Evolutionary conservation across 2,329 filamentous ascomycete genomes (phyloP).

Genomic region (Orbilia brochopaga): DNA sequence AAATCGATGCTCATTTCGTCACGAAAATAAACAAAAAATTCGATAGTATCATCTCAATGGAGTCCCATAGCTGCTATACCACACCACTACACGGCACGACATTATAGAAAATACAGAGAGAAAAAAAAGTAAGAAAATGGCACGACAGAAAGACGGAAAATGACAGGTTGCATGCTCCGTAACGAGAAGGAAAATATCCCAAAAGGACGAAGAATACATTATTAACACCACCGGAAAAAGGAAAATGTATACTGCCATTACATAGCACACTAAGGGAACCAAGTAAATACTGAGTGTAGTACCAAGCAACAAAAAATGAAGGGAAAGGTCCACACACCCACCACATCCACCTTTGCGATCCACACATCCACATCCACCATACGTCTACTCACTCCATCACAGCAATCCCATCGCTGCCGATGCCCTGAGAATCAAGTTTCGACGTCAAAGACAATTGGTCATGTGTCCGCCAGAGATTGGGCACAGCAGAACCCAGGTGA

Average conservation of each 20-base stretch:
- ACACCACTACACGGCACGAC: background rate
- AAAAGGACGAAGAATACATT: background rate
- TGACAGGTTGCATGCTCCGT: constrained; percentile 4
- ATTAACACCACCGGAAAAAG: background rate
- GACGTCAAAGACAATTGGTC: background rate
- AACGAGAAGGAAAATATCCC: background rate
- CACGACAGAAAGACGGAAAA: background rate
- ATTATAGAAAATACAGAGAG: background rate
- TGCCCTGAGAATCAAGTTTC: constrained; percentile 1
- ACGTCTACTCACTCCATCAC: background rate
- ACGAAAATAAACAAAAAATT: no score
- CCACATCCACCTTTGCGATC: background rate
- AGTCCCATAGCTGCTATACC: no score
- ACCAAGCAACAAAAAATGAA: background rate
- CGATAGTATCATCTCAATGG: no score
- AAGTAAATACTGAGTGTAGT: background rate
- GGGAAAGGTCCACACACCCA: background rate
- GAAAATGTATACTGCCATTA: no score
- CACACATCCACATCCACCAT: background rate
- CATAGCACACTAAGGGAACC: no score
- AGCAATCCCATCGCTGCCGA: background rate
- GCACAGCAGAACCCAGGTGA: background rate
- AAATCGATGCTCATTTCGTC: no score
- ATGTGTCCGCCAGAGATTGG: background rate
- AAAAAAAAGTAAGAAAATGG: constrained; percentile 8